A percentile compares a stretch with the other conserved stretches of the same genome.
Conservation (phyloP, 805 yeast species). For the Zygosaccharomyces bailii region DNA sequence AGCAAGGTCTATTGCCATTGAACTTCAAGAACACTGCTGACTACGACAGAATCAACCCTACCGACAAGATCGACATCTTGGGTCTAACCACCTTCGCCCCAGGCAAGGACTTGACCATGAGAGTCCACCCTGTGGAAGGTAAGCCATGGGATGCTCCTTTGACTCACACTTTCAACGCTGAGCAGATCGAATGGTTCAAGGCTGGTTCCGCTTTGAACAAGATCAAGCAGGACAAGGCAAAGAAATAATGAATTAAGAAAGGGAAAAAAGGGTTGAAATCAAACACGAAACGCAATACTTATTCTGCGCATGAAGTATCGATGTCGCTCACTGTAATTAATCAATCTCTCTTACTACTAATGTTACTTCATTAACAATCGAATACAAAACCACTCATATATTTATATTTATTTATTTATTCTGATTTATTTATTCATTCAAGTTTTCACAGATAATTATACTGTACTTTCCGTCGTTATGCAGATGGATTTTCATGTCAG, state of each 20-base stretch:
- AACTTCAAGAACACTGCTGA: constrained; percentile 86
- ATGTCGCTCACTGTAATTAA: constrained; percentile 17
- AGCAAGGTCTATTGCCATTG: constrained; percentile 97
- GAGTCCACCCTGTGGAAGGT: constrained; percentile 70
- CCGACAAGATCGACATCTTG: constrained; percentile 81
- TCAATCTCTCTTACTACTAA: constrained; percentile 8
- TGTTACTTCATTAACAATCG: constrained; percentile 9
- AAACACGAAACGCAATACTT: not conserved
- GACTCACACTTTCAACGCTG: constrained; percentile 92
- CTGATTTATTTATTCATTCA: constrained; percentile 6
- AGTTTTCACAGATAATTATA: not conserved
- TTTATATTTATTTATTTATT: constrained; percentile 16
- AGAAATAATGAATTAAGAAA: constrained; percentile 6
- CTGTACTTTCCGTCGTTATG: too few relatives aligned
- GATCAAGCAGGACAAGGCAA: constrained; percentile 29
- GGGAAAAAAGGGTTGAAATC: not conserved
- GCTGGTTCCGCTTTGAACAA: constrained; percentile 98
- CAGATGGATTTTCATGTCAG: too few relatives aligned
- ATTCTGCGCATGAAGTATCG: constrained; percentile 7
- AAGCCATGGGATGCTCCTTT: constrained; percentile 83
- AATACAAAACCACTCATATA: constrained; percentile 2
- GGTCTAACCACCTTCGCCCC: constrained; percentile 87
- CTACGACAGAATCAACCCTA: constrained; percentile 90
- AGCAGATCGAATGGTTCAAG: constrained; percentile 99
- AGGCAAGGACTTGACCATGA: constrained; percentile 83